Percentiles rank a stretch among this genome's conserved stretches.
Evolutionary conservation across 208 protist species (phyloP).

Genomic region (Endotrypanum monterogeii): DNA sequence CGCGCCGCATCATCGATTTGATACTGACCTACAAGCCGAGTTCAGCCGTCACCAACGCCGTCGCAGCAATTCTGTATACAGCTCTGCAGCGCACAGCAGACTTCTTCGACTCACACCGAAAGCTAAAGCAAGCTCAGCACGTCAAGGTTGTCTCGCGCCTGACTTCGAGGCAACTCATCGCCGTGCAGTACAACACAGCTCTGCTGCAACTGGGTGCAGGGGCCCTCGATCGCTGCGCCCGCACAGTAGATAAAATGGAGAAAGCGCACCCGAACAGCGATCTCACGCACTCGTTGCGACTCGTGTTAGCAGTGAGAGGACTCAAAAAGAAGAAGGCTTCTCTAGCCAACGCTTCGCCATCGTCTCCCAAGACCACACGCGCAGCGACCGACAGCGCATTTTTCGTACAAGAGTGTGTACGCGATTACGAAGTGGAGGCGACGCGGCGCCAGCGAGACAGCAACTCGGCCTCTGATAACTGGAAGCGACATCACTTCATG

Average conservation of each 20-base stretch:
- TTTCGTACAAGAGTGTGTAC: constrained; percentile 34
- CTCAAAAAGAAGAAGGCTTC: constrained; percentile 56
- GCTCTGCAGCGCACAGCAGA: constrained; percentile 57
- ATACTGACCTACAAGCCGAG: constrained; percentile 59
- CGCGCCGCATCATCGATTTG: constrained; percentile 43
- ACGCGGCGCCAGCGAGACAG: constrained; percentile 7
- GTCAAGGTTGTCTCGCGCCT: constrained; percentile 56
- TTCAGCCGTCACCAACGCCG: constrained; percentile 59
- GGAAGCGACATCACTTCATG: constrained; percentile 28
- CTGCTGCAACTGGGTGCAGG: constrained; percentile 72
- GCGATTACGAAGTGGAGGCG: constrained; percentile 21
- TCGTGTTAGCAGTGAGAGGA: constrained; percentile 62
- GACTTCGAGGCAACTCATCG: constrained; percentile 64
- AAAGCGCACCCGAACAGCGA: constrained; percentile 61
- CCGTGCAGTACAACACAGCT: constrained; percentile 86
- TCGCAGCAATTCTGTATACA: constrained; percentile 75
- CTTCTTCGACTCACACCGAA: constrained; percentile 76
- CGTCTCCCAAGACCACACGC: background rate
- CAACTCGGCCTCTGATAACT: constrained; percentile 9
- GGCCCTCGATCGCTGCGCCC: constrained; percentile 55
- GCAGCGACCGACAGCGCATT: constrained; percentile 13
- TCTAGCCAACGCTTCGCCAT: background rate
- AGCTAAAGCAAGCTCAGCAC: constrained; percentile 67
- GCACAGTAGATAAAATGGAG: constrained; percentile 65
- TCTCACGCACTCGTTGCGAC: constrained; percentile 67